Conservation (phyloP, 176 grass and related monocot genomes). For the Bromus sterilis region DNA sequence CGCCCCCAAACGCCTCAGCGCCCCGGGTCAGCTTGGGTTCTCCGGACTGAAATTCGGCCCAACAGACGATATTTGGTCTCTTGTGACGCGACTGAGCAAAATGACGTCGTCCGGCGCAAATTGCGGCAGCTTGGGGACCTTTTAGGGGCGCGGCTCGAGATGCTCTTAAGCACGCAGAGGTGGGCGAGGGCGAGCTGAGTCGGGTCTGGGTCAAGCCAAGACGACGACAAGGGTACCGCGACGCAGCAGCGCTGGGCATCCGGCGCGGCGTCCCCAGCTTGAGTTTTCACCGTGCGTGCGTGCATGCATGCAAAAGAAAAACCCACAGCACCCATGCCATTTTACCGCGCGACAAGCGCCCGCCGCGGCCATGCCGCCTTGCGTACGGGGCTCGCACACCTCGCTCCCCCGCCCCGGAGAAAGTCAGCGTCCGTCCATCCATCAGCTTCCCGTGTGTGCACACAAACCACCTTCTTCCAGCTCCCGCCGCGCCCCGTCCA, state of each 20-base stretch:
- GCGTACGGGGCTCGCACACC: conserved; percentile 55
- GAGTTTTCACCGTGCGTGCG: conserved; percentile 32
- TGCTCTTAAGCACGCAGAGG: too few relatives aligned
- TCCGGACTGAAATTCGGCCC: too few relatives aligned
- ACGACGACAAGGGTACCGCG: conserved; percentile 3
- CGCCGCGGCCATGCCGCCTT: conserved; percentile 48
- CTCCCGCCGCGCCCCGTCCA: neutral
- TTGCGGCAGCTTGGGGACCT: too few relatives aligned
- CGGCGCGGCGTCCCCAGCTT: neutral
- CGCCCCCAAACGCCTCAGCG: too few relatives aligned
- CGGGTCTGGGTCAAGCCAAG: conserved; percentile 1
- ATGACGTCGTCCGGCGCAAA: too few relatives aligned
- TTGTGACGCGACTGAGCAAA: too few relatives aligned
- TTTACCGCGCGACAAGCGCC: conserved; percentile 34
- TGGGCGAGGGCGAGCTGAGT: too few relatives aligned
- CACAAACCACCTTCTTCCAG: neutral
- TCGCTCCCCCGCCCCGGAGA: neutral
- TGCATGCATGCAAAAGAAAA: neutral
- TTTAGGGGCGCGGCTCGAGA: too few relatives aligned
- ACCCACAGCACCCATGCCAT: neutral
- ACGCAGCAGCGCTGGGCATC: neutral
- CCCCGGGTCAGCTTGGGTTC: too few relatives aligned
- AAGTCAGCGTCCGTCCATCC: conserved; percentile 49
- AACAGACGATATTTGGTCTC: too few relatives aligned
- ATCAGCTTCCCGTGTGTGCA: neutral